Conservation (phyloP, 129 eudicot species). For the Calendula officinalis region DNA sequence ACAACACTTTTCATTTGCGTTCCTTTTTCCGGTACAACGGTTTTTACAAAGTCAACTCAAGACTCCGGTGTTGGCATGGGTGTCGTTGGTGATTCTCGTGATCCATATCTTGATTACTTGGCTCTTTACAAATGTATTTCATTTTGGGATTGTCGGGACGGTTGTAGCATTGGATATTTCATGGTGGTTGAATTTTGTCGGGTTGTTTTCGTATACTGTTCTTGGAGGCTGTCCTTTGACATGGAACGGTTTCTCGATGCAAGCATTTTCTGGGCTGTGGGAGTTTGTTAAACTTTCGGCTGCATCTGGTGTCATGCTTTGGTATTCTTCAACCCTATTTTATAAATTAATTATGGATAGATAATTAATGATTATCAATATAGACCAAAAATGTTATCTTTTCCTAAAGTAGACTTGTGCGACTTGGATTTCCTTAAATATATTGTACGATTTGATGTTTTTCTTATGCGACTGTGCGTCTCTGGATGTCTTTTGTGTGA, state of each 20-base stretch:
- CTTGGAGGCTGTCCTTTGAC: slow-evolving; percentile 80
- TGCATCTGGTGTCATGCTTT: slow-evolving; percentile 91
- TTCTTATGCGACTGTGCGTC: too few species aligned
- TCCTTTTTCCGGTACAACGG: slow-evolving; percentile 64
- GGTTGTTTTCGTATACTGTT: slow-evolving; percentile 38
- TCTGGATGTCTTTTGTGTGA: too few species aligned
- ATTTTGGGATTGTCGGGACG: slow-evolving; percentile 58
- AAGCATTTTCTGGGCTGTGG: slow-evolving; percentile 81
- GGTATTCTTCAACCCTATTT: slow-evolving; percentile 39
- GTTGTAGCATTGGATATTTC: slow-evolving; percentile 50
- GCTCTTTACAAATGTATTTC: slow-evolving; percentile 39
- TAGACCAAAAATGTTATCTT: too few species aligned
- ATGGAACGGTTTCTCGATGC: slow-evolving; percentile 74
- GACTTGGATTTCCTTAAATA: too few species aligned
- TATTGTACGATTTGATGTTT: too few species aligned
- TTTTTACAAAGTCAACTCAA: slow-evolving; percentile 74
- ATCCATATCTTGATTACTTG: slow-evolving; percentile 49
- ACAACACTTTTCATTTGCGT: slow-evolving; percentile 79
- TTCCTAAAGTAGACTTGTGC: too few species aligned
- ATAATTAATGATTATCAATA: too few species aligned
- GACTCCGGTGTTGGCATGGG: slow-evolving; percentile 55
- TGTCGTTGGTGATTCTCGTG: slow-evolving; percentile 43
- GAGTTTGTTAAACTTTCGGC: slow-evolving; percentile 76
- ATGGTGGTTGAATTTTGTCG: slow-evolving; percentile 71
- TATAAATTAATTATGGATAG: not conserved